Evolutionary conservation across 495 filamentous ascomycete genomes (phyloP).

Genomic region (Penicillium chermesinum): DNA sequence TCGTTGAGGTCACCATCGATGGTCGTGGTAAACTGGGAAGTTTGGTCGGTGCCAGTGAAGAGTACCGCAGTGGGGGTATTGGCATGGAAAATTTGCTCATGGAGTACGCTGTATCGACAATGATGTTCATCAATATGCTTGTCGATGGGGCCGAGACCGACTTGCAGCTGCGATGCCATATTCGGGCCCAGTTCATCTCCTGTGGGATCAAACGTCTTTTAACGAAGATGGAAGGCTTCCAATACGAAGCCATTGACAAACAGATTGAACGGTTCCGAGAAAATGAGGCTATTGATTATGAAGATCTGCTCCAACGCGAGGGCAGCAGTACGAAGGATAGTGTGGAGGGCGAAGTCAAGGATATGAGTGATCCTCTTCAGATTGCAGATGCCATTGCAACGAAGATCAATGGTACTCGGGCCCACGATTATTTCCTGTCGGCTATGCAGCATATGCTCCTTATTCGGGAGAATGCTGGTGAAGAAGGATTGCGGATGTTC

Average conservation of each 20-base stretch:
- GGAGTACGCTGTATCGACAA: constrained; percentile 95
- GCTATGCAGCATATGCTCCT: constrained; percentile 92
- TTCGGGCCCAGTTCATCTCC: constrained; percentile 91
- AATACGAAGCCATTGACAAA: constrained; percentile 98
- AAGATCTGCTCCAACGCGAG: constrained; percentile 91
- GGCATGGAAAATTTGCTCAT: constrained; percentile 98
- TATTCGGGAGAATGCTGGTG: constrained; percentile 86
- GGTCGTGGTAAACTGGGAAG: constrained; percentile 98
- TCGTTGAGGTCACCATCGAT: constrained; percentile 95
- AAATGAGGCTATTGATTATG: constrained; percentile 96
- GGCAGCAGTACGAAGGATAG: constrained; percentile 84
- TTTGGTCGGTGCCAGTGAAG: constrained; percentile 92
- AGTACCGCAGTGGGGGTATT: constrained; percentile 93
- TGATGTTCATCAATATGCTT: constrained; percentile 95
- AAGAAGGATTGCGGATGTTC: constrained; percentile 93
- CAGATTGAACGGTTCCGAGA: constrained; percentile 90
- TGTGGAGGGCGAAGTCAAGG: constrained; percentile 85
- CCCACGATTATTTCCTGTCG: constrained; percentile 94
- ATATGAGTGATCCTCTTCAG: constrained; percentile 87
- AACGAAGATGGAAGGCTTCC: constrained; percentile 96
- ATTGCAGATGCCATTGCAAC: constrained; percentile 92
- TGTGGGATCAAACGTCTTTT: constrained; percentile 94
- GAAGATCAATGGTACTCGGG: constrained; percentile 73
- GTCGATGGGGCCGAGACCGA: constrained; percentile 87
- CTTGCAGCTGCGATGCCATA: constrained; percentile 85